Evolutionary conservation across 345 rosid species (phyloP).

Genomic region (Bruguiera gymnorhiza): DNA sequence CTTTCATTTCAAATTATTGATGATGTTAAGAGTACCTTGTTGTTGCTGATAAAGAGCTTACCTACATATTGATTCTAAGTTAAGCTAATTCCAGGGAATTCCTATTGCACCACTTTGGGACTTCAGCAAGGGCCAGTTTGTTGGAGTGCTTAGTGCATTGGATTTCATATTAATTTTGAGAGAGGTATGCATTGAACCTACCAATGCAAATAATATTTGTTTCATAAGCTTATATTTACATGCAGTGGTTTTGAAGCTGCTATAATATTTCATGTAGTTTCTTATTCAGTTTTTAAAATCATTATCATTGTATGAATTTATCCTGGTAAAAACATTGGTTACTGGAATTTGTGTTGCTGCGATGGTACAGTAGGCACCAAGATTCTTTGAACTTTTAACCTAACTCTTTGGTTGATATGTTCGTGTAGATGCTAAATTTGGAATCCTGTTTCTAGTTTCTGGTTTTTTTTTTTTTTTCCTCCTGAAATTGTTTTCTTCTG

Average conservation of each 20-base stretch:
- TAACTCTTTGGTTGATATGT: not conserved
- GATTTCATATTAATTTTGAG: constrained; percentile 33
- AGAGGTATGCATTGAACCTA: constrained; percentile 25
- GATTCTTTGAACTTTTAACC: not conserved
- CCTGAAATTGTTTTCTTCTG: not conserved
- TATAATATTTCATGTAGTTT: not conserved
- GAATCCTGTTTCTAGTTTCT: not conserved
- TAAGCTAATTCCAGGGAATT: constrained; percentile 34
- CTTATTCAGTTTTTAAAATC: not conserved
- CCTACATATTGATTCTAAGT: constrained; percentile 26
- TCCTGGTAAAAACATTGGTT: too few species aligned
- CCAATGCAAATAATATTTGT: not conserved
- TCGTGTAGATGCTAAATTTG: not conserved
- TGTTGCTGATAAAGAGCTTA: constrained; percentile 25
- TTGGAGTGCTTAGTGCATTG: constrained; percentile 33
- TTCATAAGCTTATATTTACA: not conserved
- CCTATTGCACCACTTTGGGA: constrained; percentile 35
- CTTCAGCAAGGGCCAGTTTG: constrained; percentile 27
- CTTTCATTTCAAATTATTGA: constrained; percentile 2
- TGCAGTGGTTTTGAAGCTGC: constrained; percentile 7
- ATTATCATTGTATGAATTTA: not conserved
- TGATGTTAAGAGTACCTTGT: constrained; percentile 14
- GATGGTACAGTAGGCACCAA: too few species aligned
- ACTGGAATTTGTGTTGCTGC: too few species aligned
- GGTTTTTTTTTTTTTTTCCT: not conserved